Base-by-base conservation (phyloP, 768 basidiomycete species). In the Auriscalpium microsporum region DNA sequence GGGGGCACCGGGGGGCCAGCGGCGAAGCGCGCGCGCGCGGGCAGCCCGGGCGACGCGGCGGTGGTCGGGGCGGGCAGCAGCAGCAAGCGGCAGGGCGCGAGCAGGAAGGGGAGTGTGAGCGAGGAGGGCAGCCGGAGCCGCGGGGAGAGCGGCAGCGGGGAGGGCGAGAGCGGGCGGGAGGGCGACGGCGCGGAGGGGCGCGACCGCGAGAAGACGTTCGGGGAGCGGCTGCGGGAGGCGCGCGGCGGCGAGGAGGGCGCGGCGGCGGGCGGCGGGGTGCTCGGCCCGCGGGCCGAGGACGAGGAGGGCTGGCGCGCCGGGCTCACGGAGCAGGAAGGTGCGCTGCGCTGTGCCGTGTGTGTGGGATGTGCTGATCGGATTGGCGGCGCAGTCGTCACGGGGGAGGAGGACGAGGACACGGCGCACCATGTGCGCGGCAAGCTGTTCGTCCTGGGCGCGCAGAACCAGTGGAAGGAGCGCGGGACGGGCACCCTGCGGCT, bases 351-450 rank as follows among this genome's bases (percentile, higher is more conserved):
- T 55, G 48, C 16, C 48, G 48, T 4, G 4, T 4, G 28, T 28
- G 28, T 28, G 28, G 28, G 5, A 14, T 50, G 53, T 33, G 54
- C 53, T 49, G n/a, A 48, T n/a, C 9, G n/a, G n/a, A 10, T 14
- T 35, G 45, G n/a, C 11, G 45, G 36, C 61, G 16, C 58, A 88
- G 87, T 86, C 38, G 68, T 76, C 46, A 91, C 89, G 3, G 89
- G 89, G 9, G 89, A 91, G 68, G 89, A 91, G 66, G 86, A 88
- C 19, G 89, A 91, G 63, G 79, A 85, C 54, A 88, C 85, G 7
- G 69, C 89, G 48, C 80, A 82, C 67, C 85, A 87, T 70, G 83
- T 85, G 16, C 80, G 89, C 54, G 87, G 86, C 49, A 91, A 91
- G 70, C 69, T 91, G 19, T 90, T 80, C 65, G 66, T 77, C 23